Conservation (phyloP, 345 rosid species). For the Citrus medica region DNA sequence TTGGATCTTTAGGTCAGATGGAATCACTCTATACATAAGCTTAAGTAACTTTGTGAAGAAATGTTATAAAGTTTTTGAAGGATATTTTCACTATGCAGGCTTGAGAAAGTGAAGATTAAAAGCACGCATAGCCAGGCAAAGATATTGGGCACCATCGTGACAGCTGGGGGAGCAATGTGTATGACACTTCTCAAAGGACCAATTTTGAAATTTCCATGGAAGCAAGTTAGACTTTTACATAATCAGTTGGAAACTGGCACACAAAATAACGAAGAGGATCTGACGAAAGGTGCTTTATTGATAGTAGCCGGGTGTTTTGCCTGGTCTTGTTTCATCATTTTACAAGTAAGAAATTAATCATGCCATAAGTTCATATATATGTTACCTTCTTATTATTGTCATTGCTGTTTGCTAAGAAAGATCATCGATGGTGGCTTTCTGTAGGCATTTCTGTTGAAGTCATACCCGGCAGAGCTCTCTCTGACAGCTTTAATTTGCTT, state of each 20-base stretch:
- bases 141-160: slow-evolving; percentile 36
- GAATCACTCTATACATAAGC: not conserved
- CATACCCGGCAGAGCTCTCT: slow-evolving; percentile 73
- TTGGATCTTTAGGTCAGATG: slow-evolving; percentile 43
- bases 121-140: slow-evolving; percentile 39
- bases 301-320: slow-evolving; percentile 52
- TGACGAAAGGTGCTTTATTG: slow-evolving; percentile 52
- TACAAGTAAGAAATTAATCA: slow-evolving; percentile 34
- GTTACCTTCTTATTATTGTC: too few species aligned
- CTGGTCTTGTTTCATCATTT: slow-evolving; percentile 72
- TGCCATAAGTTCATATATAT: not conserved
- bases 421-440: not conserved
- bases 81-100: slow-evolving; percentile 13
- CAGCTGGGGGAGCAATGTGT: slow-evolving; percentile 52
- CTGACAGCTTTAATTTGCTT: slow-evolving; percentile 59
- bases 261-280: slow-evolving; percentile 15
- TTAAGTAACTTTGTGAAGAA: not conserved
- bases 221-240: not conserved
- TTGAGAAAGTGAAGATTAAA: slow-evolving; percentile 34
- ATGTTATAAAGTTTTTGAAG: not conserved
- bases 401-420: not conserved
- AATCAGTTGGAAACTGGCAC: not conserved
- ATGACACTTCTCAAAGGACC: slow-evolving; percentile 47
- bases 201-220: slow-evolving; percentile 23
- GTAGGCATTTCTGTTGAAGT: slow-evolving; percentile 50